Conservation (phyloP, 495 filamentous ascomycete genomes). For the Astrothelium macrocarpum region DNA sequence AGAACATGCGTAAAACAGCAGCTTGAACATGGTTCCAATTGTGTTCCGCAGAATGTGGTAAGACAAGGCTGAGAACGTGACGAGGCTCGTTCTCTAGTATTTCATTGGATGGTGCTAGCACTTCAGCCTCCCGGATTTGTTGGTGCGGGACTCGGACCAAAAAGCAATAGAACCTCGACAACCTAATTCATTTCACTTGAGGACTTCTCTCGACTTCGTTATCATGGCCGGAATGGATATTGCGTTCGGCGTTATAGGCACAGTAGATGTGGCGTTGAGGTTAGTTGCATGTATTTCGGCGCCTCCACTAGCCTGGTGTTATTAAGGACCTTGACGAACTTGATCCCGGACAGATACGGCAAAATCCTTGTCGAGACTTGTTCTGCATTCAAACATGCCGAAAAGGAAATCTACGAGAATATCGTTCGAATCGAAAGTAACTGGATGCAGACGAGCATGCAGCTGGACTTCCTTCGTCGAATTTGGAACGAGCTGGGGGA, state of each 20-base stretch:
- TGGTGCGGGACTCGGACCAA: too few species aligned
- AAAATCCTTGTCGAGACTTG: constrained; percentile 26
- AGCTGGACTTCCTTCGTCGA: constrained; percentile 32
- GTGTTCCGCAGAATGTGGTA: not conserved
- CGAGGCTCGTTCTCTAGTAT: not conserved
- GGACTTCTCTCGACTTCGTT: too few species aligned
- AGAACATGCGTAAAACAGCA: too few species aligned
- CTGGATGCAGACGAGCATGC: constrained; percentile 26
- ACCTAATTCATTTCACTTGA: too few species aligned
- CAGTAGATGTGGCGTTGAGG: not conserved
- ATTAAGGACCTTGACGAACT: constrained; percentile 13
- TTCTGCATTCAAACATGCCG: constrained; percentile 23
- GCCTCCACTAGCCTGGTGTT: not conserved
- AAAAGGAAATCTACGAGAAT: constrained; percentile 27
- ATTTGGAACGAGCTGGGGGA: constrained; percentile 31
- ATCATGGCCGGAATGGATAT: not conserved
- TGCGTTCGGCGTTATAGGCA: not conserved
- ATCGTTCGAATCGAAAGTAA: constrained; percentile 28
- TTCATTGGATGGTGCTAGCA: not conserved
- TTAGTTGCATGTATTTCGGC: too few species aligned
- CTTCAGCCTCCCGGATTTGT: too few species aligned
- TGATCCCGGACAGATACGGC: constrained; percentile 24
- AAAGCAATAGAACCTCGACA: too few species aligned
- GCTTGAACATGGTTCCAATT: not conserved
- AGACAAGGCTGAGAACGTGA: not conserved